Percentiles rank a stretch among this genome's conserved stretches.
These are phyloP conservation scores for Nicotiana benthamiana DNA, from an alignment of 257 asterid genomes.

Conservation along the genomic window DNA sequence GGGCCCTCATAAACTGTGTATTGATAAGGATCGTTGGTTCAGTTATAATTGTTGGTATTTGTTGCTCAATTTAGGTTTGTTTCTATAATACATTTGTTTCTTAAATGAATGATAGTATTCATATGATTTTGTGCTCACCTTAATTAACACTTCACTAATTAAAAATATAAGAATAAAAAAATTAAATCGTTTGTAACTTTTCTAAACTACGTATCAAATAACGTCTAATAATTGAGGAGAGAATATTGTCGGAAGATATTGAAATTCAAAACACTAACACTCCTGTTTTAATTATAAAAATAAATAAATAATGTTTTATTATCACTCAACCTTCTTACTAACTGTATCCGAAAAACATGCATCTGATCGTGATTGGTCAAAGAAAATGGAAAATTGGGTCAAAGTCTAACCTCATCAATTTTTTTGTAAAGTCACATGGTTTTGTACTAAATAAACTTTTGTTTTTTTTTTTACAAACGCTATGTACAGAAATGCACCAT, in stretches of 20 bases:
- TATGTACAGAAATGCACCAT: not conserved
- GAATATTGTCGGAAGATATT: no score
- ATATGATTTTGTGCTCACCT: not conserved
- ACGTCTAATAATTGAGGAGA: no score
- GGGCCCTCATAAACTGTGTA: not conserved
- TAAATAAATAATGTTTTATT: not conserved
- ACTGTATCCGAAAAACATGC: not conserved
- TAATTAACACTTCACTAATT: not conserved
- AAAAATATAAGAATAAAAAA: not conserved
- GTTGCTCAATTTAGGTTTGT: not conserved
- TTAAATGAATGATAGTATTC: not conserved
- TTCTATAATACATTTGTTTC: not conserved
- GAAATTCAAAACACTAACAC: no score
- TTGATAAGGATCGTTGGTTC: not conserved
- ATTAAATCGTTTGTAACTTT: no score
- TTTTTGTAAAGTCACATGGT: slow-evolving; percentile 3
- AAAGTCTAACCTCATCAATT: not conserved
- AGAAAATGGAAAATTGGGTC: not conserved
- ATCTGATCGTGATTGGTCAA: not conserved
- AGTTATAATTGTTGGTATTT: not conserved
- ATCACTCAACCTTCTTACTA: not conserved
- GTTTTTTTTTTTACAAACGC: not conserved
- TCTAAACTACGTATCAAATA: no score
- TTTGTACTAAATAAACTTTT: not conserved
- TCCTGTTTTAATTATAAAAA: no score